Conservation (phyloP, 2,329 filamentous ascomycete species). For the Colletotrichum tamarilloi region DNA sequence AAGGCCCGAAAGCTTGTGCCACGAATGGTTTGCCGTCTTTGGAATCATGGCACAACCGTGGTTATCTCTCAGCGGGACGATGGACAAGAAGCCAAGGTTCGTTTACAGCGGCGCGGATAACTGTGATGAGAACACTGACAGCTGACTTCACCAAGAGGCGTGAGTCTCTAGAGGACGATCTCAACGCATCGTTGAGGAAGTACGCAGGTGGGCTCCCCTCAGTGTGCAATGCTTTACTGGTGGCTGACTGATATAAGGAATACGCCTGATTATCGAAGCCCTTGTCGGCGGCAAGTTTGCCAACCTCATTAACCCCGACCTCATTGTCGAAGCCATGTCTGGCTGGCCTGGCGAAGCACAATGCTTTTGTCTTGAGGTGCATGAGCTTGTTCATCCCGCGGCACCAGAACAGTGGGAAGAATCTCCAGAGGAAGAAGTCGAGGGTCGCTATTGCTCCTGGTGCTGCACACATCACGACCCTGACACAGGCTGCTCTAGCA, state of each 20-base stretch:
- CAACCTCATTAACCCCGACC: neutral
- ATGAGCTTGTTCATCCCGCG: neutral
- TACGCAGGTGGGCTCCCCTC: neutral
- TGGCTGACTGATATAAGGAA: constrained; percentile 26
- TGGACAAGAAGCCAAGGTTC: neutral
- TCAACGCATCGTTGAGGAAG: neutral
- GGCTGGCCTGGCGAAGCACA: neutral
- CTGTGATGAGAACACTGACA: neutral
- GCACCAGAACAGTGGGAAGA: too few species aligned
- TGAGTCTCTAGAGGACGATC: neutral
- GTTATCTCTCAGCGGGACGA: neutral
- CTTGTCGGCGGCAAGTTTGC: constrained; percentile 13
- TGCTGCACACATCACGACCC: neutral
- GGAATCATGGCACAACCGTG: neutral
- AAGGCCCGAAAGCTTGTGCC: neutral
- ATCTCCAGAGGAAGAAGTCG: too few species aligned
- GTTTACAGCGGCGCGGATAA: neutral
- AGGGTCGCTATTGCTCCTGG: neutral
- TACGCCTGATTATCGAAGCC: constrained; percentile 41
- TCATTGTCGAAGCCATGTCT: constrained; percentile 3
- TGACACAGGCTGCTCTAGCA: neutral
- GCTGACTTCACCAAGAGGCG: neutral
- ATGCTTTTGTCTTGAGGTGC: neutral
- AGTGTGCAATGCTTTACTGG: too few species aligned
- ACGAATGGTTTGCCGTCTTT: constrained; percentile 18